Evolutionary conservation across 805 yeast genomes (phyloP).

Genomic region (Wickerhamiella azyma): DNA sequence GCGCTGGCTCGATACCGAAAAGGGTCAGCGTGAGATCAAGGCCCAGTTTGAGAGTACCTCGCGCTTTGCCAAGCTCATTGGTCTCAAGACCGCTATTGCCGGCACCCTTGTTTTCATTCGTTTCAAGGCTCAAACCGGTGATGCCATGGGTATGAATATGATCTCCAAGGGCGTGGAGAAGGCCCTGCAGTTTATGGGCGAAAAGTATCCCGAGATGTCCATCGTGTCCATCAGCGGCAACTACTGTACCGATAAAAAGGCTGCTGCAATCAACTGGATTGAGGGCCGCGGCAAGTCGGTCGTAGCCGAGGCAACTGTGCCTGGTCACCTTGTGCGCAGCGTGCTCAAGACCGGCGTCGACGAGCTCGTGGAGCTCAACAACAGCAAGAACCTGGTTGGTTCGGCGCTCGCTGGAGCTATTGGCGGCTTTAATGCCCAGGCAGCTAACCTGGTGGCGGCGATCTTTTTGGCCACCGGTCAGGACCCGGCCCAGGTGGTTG

Average conservation of each 20-base stretch:
- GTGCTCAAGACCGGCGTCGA: constrained; percentile 87
- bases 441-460: constrained; percentile 92
- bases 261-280: constrained; percentile 98
- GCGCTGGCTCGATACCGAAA: constrained; percentile 89
- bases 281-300: constrained; percentile 98
- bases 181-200: constrained; percentile 70
- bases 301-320: constrained; percentile 90
- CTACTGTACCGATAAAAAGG: constrained; percentile 93
- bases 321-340: constrained; percentile 60
- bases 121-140: constrained; percentile 98
- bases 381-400: constrained; percentile 82
- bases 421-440: constrained; percentile 98
- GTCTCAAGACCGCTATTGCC: constrained; percentile 84
- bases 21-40: constrained; percentile 70
- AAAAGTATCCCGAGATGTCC: constrained; percentile 86
- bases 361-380: constrained; percentile 79
- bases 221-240: constrained; percentile 90
- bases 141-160: constrained; percentile 99
- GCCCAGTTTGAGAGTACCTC: constrained; percentile 93
- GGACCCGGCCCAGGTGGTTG: constrained; percentile 99
- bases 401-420: constrained; percentile 97
- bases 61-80: constrained; percentile 88
- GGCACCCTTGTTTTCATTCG: constrained; percentile 81
- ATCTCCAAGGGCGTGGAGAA: constrained; percentile 94
- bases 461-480: constrained; percentile 92